phyloP scores from a whole-genome alignment of 495 filamentous ascomycete species.

The Aspergillus wentii region DNA sequence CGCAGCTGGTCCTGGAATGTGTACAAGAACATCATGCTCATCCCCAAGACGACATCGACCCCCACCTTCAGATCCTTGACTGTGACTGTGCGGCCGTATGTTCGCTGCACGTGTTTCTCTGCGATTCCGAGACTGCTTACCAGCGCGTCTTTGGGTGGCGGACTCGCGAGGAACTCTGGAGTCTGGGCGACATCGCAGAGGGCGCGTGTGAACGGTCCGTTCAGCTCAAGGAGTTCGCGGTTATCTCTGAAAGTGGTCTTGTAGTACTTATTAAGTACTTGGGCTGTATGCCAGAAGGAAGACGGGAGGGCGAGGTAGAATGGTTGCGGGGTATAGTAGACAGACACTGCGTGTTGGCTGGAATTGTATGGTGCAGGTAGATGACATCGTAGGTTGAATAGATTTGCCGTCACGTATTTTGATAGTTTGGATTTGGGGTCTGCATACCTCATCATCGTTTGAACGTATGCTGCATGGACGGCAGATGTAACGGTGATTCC shows the following conservation, averaged over 20 bases:
- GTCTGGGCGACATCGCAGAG: background rate
- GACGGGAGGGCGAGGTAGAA: background rate
- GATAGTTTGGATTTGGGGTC: constrained; percentile 1
- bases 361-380: constrained; percentile 1
- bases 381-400: constrained; percentile 1
- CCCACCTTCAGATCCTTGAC: constrained; percentile 1
- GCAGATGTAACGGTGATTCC: constrained; percentile 6
- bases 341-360: background rate
- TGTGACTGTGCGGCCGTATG: background rate
- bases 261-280: background rate
- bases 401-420: background rate
- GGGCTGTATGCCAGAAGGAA: background rate
- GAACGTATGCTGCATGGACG: constrained; percentile 5
- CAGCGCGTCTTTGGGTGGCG: background rate
- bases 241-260: background rate
- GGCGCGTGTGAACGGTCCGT: background rate
- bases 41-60: constrained; percentile 2
- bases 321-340: constrained; percentile 2
- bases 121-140: constrained; percentile 2
- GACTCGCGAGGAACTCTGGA: background rate
- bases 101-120: background rate
- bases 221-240: background rate
- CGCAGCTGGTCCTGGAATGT: constrained; percentile 3
- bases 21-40: background rate
- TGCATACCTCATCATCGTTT: background rate